Conservation (phyloP, 768 basidiomycete species). For the Albatrellus ellisii region DNA sequence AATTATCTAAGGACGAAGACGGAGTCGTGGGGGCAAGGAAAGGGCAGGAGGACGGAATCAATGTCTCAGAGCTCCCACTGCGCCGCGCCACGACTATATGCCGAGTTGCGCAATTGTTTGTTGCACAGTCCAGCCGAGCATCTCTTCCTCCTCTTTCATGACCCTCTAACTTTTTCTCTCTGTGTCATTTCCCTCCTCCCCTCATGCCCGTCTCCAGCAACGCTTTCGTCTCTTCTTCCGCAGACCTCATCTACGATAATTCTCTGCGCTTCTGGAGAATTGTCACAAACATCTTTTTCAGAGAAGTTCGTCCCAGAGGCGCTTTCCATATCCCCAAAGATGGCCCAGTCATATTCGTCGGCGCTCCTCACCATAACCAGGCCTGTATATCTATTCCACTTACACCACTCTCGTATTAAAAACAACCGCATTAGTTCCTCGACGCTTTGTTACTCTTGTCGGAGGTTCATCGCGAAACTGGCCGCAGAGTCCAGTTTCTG, state of each 20-base stretch:
- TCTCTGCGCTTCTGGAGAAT: conserved; percentile 74
- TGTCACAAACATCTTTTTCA: conserved; percentile 86
- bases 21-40: too few relatives aligned
- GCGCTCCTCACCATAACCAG: conserved; percentile 87
- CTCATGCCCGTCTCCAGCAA: neutral
- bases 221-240: neutral
- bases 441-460: conserved; percentile 78
- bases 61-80: too few relatives aligned
- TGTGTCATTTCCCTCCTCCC: neutral
- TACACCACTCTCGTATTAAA: neutral
- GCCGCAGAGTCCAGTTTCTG: conserved; percentile 71
- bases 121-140: too few relatives aligned
- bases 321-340: conserved; percentile 85
- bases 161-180: neutral
- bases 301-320: conserved; percentile 86
- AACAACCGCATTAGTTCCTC: conserved; percentile 51
- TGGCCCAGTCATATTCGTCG: conserved; percentile 90
- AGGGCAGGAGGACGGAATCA: too few relatives aligned
- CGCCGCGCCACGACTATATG: too few relatives aligned
- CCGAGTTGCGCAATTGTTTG: too few relatives aligned
- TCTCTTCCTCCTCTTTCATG: neutral
- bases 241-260: conserved; percentile 40
- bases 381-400: conserved; percentile 24
- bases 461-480: conserved; percentile 73
- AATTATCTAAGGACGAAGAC: too few relatives aligned